Evolutionary conservation across 805 yeast genomes (phyloP).

Genomic region (Suhomyces sp.): DNA sequence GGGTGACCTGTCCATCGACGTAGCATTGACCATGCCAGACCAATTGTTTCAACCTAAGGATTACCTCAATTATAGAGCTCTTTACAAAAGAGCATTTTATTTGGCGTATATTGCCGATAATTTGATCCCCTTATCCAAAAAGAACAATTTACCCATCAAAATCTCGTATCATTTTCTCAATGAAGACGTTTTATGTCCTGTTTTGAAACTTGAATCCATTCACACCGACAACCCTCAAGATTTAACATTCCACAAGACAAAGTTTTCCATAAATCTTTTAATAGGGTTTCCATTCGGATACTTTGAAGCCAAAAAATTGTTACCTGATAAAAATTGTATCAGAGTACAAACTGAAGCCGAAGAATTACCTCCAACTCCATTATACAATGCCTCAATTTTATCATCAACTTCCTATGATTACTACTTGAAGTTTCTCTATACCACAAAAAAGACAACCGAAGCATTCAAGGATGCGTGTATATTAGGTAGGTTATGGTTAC

Average conservation of each 20-base stretch:
- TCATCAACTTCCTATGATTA: constrained; percentile 67
- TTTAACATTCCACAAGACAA: constrained; percentile 59
- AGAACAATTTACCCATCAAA: constrained; percentile 59
- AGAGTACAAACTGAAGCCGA: constrained; percentile 55
- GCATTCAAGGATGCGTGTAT: constrained; percentile 85
- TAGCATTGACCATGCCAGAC: constrained; percentile 79
- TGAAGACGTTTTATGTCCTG: constrained; percentile 77
- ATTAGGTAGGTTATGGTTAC: constrained; percentile 85
- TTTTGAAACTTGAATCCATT: constrained; percentile 60
- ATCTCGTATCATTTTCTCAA: constrained; percentile 64
- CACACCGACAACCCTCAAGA: constrained; percentile 50
- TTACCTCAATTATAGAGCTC: constrained; percentile 82
- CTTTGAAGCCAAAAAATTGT: constrained; percentile 73
- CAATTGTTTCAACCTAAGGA: constrained; percentile 80
- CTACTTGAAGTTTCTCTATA: constrained; percentile 72
- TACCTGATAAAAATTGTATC: constrained; percentile 79
- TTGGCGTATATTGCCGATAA: constrained; percentile 74
- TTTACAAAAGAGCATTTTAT: constrained; percentile 87
- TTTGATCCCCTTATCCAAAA: constrained; percentile 52
- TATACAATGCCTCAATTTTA: constrained; percentile 79
- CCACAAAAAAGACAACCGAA: constrained; percentile 71
- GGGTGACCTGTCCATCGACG: constrained; percentile 62
- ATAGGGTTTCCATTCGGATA: constrained; percentile 69
- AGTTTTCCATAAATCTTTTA: constrained; percentile 68
- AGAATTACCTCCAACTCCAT: constrained; percentile 72